Percentiles rank a stretch among this genome's conserved stretches.
Evolutionary conservation across 2,329 filamentous ascomycete genomes (phyloP).

Genomic region (Neofusicoccum ribis): DNA sequence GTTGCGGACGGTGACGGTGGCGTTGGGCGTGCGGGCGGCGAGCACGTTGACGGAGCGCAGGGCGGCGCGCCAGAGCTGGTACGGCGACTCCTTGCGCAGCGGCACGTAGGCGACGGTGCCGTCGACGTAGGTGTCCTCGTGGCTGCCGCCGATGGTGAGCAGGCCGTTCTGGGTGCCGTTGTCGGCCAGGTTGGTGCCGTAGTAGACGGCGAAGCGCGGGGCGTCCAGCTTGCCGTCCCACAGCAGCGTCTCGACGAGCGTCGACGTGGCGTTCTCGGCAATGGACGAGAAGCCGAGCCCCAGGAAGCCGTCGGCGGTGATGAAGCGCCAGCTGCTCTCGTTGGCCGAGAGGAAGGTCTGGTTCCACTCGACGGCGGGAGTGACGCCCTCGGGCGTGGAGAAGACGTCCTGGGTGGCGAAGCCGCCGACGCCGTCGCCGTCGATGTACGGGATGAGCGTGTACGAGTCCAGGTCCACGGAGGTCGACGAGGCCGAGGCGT

Average conservation of each 20-base stretch:
- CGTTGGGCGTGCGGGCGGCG: slow-evolving; percentile 19
- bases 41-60: slow-evolving; percentile 23
- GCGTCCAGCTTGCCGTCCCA: slow-evolving; percentile 23
- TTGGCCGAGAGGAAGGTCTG: slow-evolving; percentile 26
- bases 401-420: slow-evolving; percentile 22
- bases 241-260: slow-evolving; percentile 26
- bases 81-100: slow-evolving; percentile 20
- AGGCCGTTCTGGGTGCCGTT: slow-evolving; percentile 22
- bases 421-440: slow-evolving; percentile 23
- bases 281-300: slow-evolving; percentile 27
- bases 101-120: slow-evolving; percentile 55
- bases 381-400: slow-evolving; percentile 8
- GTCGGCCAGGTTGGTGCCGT: slow-evolving; percentile 22
- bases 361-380: slow-evolving; percentile 23
- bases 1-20: slow-evolving; percentile 16
- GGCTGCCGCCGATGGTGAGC: slow-evolving; percentile 24
- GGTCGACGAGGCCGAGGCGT: slow-evolving; percentile 22
- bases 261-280: slow-evolving; percentile 21
- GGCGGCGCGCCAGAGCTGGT: slow-evolving; percentile 25
- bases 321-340: slow-evolving; percentile 24
- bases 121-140: slow-evolving; percentile 61
- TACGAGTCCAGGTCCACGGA: slow-evolving; percentile 20
- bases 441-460: slow-evolving; percentile 22
- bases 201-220: slow-evolving; percentile 24
- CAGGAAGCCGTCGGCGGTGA: slow-evolving; percentile 26